phyloP scores from a whole-genome alignment of 257 asterid species.

The Primulina tabacum region DNA sequence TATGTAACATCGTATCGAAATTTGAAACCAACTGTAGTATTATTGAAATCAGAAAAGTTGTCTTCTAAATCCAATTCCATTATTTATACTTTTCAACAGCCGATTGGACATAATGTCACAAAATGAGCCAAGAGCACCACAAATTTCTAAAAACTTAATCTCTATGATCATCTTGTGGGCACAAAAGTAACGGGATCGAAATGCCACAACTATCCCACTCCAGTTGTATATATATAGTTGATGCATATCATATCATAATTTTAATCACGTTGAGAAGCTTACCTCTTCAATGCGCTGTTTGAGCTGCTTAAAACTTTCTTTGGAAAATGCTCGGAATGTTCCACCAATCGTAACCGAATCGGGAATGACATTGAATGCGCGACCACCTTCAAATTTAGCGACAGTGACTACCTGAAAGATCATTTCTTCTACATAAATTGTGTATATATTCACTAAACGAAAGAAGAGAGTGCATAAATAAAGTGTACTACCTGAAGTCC shows the following conservation, averaged over 20 bases:
- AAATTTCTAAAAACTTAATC: too few relatives aligned
- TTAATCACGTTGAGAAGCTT: conserved; percentile 10
- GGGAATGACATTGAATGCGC: conserved; percentile 61
- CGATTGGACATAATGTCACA: too few relatives aligned
- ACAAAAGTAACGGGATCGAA: too few relatives aligned
- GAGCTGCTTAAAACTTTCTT: conserved; percentile 43
- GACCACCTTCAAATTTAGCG: conserved; percentile 55
- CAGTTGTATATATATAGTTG: too few relatives aligned
- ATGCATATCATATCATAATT: background rate
- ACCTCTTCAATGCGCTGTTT: conserved; percentile 61
- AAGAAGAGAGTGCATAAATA: background rate
- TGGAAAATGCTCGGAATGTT: conserved; percentile 65
- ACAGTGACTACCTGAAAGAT: conserved; percentile 55
- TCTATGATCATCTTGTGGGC: too few relatives aligned
- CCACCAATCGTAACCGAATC: conserved; percentile 61
- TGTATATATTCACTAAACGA: background rate
- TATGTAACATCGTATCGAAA: too few relatives aligned
- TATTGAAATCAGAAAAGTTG: too few relatives aligned
- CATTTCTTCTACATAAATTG: background rate
- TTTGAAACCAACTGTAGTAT: too few relatives aligned
- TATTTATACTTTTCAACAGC: too few relatives aligned
- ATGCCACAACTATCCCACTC: too few relatives aligned
- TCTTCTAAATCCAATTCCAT: too few relatives aligned
- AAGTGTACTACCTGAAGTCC: background rate
- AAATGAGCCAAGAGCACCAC: too few relatives aligned